Base-by-base conservation (phyloP, 2,329 filamentous ascomycete genomes). In the Ramularia endophylla region DNA sequence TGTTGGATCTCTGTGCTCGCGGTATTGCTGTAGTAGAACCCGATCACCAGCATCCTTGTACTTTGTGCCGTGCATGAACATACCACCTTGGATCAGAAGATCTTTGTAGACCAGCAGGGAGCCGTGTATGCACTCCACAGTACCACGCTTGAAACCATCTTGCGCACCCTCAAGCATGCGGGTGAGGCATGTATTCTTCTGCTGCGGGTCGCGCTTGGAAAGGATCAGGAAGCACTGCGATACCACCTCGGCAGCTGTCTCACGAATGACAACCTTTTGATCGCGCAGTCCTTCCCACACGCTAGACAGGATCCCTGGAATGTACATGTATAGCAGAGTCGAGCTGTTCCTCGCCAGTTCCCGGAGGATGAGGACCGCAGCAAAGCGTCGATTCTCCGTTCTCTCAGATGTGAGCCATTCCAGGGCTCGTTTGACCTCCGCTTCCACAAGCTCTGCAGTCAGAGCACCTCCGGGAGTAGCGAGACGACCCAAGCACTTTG, bases 331-430 rank as follows among this genome's bases (percentile, higher is more conserved):
- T 69, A 98, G 88, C 41, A 98, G 74, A 0, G 92, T 98, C 3
- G 90, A 90, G 2, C 90, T 94, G 62, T 92, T 94, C 55, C 86
- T 81, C 5, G 89, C 88, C 44, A 98, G 75, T 63, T 98, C 92
- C 44, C 89, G 80, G 40, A 98, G 77, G 22, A 95, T 83, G 17
- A 98, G 76, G 6, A 95, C 90, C 13, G 92, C 89, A 44, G 89
- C 90, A 61, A 97, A 95, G 55, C 92, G 80, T 54, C 90, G 78
- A 61, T 90, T 90, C 68, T 98, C 92, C 55, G 94, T 82, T 52
- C 90, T 80, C 62, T 97, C 94, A 36, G 89, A 89, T 61, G 97
- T 90, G 43, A 98, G 78, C 86, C 89, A 97, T 68, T 98, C 92
- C 40, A 98, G 74, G 2, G 94, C 89, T 13, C 88, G 92, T 64